These are phyloP conservation scores for Pythium biforme DNA, from an alignment of 352 stramenopile species.

Conservation along the genomic window DNA sequence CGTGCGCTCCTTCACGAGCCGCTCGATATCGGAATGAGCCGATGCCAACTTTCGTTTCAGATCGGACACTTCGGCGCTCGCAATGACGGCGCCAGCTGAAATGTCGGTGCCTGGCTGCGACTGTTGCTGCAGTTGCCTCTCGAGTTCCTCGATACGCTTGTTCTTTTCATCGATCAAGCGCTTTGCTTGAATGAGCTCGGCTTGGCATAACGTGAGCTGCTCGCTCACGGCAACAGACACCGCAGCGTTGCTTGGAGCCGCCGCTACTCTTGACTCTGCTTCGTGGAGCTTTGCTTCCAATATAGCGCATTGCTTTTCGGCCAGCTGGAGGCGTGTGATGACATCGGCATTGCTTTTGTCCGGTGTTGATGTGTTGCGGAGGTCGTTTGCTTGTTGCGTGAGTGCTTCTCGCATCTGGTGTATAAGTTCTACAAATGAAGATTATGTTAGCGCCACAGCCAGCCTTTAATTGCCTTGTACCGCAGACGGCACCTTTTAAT, in stretches of 20 bases:
- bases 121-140: constrained; percentile 29
- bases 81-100: constrained; percentile 26
- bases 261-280: constrained; percentile 15
- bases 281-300: constrained; percentile 46
- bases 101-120: constrained; percentile 2
- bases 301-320: constrained; percentile 39
- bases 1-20: constrained; percentile 57
- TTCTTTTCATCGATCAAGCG: constrained; percentile 41
- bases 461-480: no score
- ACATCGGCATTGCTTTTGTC: constrained; percentile 4
- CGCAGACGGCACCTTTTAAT: constrained; percentile 34
- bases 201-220: constrained; percentile 42
- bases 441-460: neutral
- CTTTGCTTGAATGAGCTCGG: constrained; percentile 46
- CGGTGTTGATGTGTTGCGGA: neutral
- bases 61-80: constrained; percentile 36
- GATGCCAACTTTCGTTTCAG: constrained; percentile 43
- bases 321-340: constrained; percentile 21
- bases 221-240: constrained; percentile 13
- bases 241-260: neutral
- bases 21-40: constrained; percentile 59
- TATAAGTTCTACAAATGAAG: constrained; percentile 46
- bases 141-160: constrained; percentile 43
- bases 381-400: constrained; percentile 40
- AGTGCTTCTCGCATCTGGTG: constrained; percentile 75